Conservation (phyloP, 2,329 filamentous ascomycete species). For the Calonectria pauciramosa region DNA sequence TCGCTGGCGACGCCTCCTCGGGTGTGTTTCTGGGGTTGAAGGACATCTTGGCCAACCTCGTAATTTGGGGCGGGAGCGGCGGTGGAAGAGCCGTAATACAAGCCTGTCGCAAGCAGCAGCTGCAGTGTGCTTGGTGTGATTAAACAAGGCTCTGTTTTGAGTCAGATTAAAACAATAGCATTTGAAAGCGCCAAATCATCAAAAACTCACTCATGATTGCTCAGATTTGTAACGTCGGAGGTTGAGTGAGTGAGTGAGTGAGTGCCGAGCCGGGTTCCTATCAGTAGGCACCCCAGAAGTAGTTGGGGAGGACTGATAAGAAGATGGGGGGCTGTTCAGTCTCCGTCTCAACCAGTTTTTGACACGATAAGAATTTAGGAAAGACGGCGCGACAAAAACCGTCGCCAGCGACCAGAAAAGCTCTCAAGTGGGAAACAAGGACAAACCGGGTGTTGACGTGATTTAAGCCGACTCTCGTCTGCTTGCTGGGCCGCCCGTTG, state of each 20-base stretch:
- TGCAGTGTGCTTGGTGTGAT: background rate
- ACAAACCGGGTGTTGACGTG: constrained; percentile 35
- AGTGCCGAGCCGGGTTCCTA: constrained; percentile 1
- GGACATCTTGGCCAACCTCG: constrained; percentile 23
- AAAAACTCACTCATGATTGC: constrained; percentile 13
- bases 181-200: background rate
- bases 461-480: constrained; percentile 23
- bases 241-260: background rate
- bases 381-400: background rate
- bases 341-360: background rate
- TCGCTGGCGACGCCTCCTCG: constrained; percentile 79
- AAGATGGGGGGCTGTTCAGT: too few relatives aligned
- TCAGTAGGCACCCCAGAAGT: background rate
- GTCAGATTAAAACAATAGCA: background rate
- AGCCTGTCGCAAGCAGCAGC: constrained; percentile 23
- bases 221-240: constrained; percentile 4
- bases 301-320: constrained; percentile 3
- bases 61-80: constrained; percentile 26
- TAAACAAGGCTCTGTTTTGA: background rate
- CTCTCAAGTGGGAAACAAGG: background rate
- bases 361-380: background rate
- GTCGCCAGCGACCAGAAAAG: background rate
- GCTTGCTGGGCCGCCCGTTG: constrained; percentile 29
- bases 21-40: constrained; percentile 32
- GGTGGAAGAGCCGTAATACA: constrained; percentile 24